A percentile compares a stretch with the other conserved stretches of the same genome.
Conservation (phyloP, 164 flowering plant species). For the Chimonanthus praecox region DNA sequence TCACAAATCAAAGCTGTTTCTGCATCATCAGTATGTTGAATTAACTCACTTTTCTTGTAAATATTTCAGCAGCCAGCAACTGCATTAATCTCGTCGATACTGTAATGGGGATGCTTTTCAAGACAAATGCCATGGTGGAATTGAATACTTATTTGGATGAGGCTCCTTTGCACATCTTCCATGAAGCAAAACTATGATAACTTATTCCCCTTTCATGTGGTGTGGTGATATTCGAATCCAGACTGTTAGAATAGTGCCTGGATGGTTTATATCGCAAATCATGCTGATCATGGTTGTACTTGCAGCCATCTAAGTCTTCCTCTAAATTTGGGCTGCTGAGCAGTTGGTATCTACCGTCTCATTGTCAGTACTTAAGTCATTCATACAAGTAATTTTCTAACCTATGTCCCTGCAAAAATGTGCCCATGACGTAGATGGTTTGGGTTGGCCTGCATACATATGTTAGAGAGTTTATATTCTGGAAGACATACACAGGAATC, state of each 20-base stretch:
- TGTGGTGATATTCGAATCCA: not conserved
- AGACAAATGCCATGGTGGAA: not conserved
- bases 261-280: not conserved
- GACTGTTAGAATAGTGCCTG: not conserved
- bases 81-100: not conserved
- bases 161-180: not conserved
- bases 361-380: not conserved
- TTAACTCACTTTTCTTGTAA: not conserved
- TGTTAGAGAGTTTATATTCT: too few relatives aligned
- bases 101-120: not conserved
- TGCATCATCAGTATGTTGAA: constrained; percentile 63
- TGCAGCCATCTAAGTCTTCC: not conserved
- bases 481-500: too few relatives aligned
- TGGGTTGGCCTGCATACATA: not conserved
- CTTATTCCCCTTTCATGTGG: not conserved
- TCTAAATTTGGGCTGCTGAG: not conserved
- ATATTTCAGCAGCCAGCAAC: not conserved
- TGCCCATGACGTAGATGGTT: not conserved
- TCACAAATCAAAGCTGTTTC: constrained; percentile 64
- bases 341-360: not conserved
- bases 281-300: not conserved
- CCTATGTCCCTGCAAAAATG: not conserved
- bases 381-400: not conserved
- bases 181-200: not conserved
- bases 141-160: not conserved